Conservation (phyloP, 2,329 filamentous ascomycete species). For the Venturia aucupariae region DNA sequence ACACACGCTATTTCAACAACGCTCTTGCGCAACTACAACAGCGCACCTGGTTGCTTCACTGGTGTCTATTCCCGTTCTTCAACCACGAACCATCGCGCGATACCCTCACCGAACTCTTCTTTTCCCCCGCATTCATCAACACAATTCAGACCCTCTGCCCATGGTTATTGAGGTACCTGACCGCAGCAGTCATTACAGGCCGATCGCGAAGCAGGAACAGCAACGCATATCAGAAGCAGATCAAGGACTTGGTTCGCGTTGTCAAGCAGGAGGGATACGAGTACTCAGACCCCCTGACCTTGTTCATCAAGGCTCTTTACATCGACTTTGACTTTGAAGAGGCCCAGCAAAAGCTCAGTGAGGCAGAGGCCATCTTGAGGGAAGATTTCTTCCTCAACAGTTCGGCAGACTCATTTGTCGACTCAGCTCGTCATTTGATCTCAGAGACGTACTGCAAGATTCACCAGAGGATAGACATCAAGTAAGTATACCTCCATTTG, state of each 20-base stretch:
- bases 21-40: constrained; percentile 90
- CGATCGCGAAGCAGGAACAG: constrained; percentile 57
- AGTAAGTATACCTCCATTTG: constrained; percentile 39
- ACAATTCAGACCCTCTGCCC: constrained; percentile 97
- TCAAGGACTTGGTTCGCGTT: constrained; percentile 94
- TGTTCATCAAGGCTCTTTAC: constrained; percentile 93
- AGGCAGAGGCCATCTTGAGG: constrained; percentile 84
- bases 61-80: constrained; percentile 97
- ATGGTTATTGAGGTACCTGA: constrained; percentile 90
- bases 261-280: constrained; percentile 97
- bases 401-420: constrained; percentile 80
- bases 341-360: constrained; percentile 76
- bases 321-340: constrained; percentile 97
- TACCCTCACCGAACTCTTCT: constrained; percentile 88
- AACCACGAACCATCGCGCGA: constrained; percentile 91
- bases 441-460: constrained; percentile 99
- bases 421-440: constrained; percentile 89
- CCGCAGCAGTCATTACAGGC: constrained; percentile 90
- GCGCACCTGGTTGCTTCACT: constrained; percentile 96
- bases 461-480: constrained; percentile 95
- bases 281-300: constrained; percentile 90
- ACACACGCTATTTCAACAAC: constrained; percentile 93
- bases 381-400: constrained; percentile 92
- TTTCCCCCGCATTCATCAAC: constrained; percentile 97
- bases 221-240: constrained; percentile 95